Conservation (phyloP, 2,329 filamentous ascomycete genomes). For the Arthroderma uncinatum region DNA sequence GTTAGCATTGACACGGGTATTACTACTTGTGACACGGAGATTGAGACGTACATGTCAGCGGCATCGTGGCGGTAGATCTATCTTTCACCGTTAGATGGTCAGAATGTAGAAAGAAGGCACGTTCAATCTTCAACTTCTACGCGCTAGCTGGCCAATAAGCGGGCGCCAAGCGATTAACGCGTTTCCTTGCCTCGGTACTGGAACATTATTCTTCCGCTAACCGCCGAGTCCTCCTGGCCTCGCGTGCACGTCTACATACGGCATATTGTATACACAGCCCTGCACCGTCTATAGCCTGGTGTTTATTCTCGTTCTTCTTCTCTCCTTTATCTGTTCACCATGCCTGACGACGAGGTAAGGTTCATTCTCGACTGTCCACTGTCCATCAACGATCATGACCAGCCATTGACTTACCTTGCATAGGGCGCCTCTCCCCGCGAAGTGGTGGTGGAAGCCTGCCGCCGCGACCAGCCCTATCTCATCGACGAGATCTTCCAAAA, state of each 20-base stretch:
- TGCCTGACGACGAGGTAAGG: constrained; percentile 36
- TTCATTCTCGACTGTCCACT: background rate
- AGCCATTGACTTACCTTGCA: constrained; percentile 3
- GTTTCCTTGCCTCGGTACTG: background rate
- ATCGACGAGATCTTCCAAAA: constrained; percentile 59
- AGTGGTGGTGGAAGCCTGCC: constrained; percentile 82
- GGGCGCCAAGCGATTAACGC: background rate
- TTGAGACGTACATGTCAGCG: constrained; percentile 29
- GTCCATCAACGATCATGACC: constrained; percentile 7
- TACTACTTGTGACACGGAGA: background rate
- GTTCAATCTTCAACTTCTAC: background rate
- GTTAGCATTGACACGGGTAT: constrained; percentile 1
- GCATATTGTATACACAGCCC: too few relatives aligned
- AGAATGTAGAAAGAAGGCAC: background rate
- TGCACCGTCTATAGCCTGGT: too few relatives aligned
- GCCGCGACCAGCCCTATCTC: constrained; percentile 81
- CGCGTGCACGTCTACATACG: too few relatives aligned
- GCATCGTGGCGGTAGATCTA: constrained; percentile 20
- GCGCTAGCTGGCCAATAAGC: background rate
- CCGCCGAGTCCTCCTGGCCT: too few relatives aligned
- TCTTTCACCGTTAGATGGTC: background rate
- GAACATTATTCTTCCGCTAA: too few relatives aligned
- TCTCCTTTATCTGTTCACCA: constrained; percentile 14
- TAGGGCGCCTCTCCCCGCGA: constrained; percentile 79
- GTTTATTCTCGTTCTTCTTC: background rate